Conservation (phyloP, 345 rosid species). For the Sonneratia caseolaris region DNA sequence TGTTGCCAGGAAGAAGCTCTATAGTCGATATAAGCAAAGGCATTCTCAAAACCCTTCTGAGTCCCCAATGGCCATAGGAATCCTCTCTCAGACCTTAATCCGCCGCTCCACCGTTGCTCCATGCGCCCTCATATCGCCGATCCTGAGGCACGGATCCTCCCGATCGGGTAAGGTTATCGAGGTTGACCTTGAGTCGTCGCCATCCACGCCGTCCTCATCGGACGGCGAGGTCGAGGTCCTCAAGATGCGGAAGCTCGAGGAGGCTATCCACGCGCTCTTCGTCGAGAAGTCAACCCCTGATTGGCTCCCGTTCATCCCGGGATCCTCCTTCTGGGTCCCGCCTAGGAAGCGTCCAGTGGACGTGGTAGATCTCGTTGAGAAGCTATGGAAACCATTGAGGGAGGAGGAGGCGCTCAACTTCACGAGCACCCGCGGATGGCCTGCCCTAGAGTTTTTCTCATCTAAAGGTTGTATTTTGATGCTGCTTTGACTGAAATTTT, state of each 20-base stretch:
- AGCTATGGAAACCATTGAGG: constrained; percentile 11
- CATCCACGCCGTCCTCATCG: constrained; percentile 14
- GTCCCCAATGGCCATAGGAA: constrained; percentile 6
- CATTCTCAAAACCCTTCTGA: neutral
- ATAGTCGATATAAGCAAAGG: neutral
- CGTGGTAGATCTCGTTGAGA: constrained; percentile 15
- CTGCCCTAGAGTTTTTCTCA: constrained; percentile 18
- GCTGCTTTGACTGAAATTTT: neutral
- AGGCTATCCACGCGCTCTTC: constrained; percentile 19
- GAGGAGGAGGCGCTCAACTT: constrained; percentile 23
- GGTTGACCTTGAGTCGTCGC: constrained; percentile 21
- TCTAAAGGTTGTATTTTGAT: constrained; percentile 12
- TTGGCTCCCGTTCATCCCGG: constrained; percentile 47
- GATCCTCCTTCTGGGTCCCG: constrained; percentile 45
- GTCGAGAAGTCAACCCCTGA: constrained; percentile 35
- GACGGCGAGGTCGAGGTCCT: constrained; percentile 10
- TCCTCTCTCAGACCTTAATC: constrained; percentile 9
- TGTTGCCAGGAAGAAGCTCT: neutral
- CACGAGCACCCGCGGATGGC: constrained; percentile 30
- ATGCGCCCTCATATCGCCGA: neutral
- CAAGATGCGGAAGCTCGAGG: constrained; percentile 25
- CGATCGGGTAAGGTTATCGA: constrained; percentile 21
- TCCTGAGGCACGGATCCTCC: constrained; percentile 12
- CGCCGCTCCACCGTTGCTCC: neutral
- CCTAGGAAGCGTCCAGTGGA: constrained; percentile 10